phyloP scores from a whole-genome alignment of 2,329 filamentous ascomycete genomes.

The Magnaporthales sp. region DNA sequence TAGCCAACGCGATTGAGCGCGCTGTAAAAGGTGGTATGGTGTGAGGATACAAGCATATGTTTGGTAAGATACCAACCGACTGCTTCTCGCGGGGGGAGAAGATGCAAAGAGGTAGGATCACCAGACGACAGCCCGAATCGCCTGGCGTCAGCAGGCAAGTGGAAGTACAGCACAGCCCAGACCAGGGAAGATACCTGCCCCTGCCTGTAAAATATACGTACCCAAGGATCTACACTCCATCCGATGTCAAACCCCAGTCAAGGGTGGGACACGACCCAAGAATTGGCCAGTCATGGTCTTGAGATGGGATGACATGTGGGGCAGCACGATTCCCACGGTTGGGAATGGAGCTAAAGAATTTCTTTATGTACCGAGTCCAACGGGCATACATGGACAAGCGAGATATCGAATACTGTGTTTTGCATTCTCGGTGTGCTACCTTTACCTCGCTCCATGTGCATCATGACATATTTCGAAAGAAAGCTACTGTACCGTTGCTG shows the following conservation, averaged over 20 bases:
- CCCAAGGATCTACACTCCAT: conserved; percentile 1
- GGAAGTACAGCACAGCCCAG: too few relatives aligned
- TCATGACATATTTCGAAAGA: too few relatives aligned
- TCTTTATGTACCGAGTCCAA: not conserved
- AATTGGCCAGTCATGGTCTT: not conserved
- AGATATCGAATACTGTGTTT: not conserved
- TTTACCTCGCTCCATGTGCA: too few relatives aligned
- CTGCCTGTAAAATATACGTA: not conserved
- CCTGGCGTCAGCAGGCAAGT: not conserved
- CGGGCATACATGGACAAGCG: not conserved
- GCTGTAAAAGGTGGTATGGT: too few relatives aligned
- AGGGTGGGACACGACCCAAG: not conserved
- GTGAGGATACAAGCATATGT: too few relatives aligned
- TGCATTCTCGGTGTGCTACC: not conserved
- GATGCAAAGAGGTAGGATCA: not conserved
- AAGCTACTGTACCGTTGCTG: too few relatives aligned
- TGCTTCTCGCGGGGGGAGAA: too few relatives aligned
- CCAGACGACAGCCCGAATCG: too few relatives aligned
- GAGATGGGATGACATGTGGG: not conserved
- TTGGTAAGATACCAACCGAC: too few relatives aligned
- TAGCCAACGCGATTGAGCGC: not conserved
- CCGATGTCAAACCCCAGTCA: conserved; percentile 7
- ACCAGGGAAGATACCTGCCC: too few relatives aligned
- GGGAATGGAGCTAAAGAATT: not conserved
- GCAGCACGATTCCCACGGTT: not conserved